Conservation (phyloP, 2,329 filamentous ascomycete species). For the Claviceps quebecensis region DNA sequence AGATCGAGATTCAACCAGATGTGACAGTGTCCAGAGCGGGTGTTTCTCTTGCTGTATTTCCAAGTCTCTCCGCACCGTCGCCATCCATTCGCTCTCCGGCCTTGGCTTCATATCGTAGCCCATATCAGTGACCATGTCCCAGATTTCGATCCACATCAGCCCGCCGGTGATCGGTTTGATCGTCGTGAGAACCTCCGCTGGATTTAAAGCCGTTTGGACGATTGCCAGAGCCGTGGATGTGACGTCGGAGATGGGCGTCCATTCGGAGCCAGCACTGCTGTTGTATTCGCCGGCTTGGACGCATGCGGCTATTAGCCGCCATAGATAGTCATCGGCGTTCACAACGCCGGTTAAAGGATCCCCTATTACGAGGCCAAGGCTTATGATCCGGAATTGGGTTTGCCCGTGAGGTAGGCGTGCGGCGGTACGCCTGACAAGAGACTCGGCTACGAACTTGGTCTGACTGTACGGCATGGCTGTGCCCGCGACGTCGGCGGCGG, state of each 20-base stretch:
- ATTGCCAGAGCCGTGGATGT: conserved; percentile 5
- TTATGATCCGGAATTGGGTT: neutral
- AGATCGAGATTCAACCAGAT: neutral
- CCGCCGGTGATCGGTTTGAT: conserved; percentile 1
- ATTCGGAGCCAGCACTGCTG: neutral
- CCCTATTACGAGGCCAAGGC: conserved; percentile 9
- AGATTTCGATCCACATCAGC: conserved; percentile 4
- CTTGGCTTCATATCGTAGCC: conserved; percentile 1
- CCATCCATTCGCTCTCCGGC: neutral
- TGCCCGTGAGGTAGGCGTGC: conserved; percentile 3
- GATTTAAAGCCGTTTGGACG: conserved; percentile 1
- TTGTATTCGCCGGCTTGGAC: conserved; percentile 9
- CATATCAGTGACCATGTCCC: conserved; percentile 2
- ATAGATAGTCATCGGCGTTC: conserved; percentile 11
- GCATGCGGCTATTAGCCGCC: conserved; percentile 8
- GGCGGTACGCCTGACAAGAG: conserved; percentile 9
- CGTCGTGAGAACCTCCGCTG: neutral
- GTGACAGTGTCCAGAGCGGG: neutral
- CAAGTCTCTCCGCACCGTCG: conserved; percentile 6
- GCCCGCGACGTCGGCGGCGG: neutral
- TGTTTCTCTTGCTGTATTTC: neutral
- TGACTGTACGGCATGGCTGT: conserved; percentile 9
- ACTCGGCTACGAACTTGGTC: conserved; percentile 13
- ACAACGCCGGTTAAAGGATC: conserved; percentile 10
- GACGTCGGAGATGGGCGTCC: conserved; percentile 7